These are phyloP conservation scores for Nakaseomyces glabratus DNA, from an alignment of 1,139 yeast genomes.

Conservation along the genomic window DNA sequence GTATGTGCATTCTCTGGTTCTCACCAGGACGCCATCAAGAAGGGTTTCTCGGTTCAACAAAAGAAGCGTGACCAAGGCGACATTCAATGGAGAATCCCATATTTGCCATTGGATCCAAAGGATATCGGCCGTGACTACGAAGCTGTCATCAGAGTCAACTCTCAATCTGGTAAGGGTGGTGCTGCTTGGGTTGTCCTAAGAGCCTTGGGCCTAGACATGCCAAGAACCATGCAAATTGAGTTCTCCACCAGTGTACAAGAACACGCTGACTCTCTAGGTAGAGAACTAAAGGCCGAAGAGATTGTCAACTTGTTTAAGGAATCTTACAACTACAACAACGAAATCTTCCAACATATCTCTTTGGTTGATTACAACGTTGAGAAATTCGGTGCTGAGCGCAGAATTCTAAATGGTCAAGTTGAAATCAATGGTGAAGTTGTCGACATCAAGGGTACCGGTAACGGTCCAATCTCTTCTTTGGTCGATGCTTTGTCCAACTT, in stretches of 20 bases:
- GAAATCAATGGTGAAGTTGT: constrained; percentile 38
- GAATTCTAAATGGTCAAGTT: constrained; percentile 44
- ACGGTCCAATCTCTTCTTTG: constrained; percentile 92
- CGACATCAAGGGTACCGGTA: constrained; percentile 64
- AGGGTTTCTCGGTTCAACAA: constrained; percentile 68
- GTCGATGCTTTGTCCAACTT: constrained; percentile 63
- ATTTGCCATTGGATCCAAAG: constrained; percentile 90
- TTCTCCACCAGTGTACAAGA: constrained; percentile 78
- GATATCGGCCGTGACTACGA: constrained; percentile 96
- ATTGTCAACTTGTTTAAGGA: constrained; percentile 65
- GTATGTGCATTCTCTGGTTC: constrained; percentile 96
- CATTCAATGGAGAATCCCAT: constrained; percentile 72
- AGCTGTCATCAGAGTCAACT: constrained; percentile 95
- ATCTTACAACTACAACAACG: constrained; percentile 56
- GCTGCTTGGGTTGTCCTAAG: constrained; percentile 95
- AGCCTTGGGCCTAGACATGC: constrained; percentile 81
- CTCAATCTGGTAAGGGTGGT: constrained; percentile 99
- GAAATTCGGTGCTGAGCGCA: constrained; percentile 36
- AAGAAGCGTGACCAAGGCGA: constrained; percentile 40
- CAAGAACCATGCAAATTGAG: constrained; percentile 83
- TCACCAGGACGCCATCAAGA: constrained; percentile 97
- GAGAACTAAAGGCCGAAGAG: constrained; percentile 73
- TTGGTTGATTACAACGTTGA: constrained; percentile 44
- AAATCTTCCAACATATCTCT: constrained; percentile 26
- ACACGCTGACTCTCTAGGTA: constrained; percentile 74